These are phyloP conservation scores for Aureobasidium melanogenum DNA, from an alignment of 2,329 filamentous ascomycete genomes.

Conservation along the genomic window DNA sequence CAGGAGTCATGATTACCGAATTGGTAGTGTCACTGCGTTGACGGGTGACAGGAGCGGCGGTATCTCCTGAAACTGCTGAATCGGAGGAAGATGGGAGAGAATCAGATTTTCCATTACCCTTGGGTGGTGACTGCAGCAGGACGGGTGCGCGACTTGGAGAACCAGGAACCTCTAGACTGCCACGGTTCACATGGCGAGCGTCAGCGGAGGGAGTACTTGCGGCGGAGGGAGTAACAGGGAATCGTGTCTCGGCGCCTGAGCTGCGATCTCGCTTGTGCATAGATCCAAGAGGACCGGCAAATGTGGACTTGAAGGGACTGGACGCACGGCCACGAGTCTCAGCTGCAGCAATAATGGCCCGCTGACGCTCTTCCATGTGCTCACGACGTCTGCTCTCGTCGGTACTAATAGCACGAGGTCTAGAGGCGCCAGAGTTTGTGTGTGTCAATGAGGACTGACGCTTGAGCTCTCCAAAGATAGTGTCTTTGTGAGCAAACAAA, in stretches of 20 bases:
- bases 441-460: constrained; percentile 68
- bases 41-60: constrained; percentile 20
- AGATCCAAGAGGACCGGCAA: constrained; percentile 17
- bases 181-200: constrained; percentile 41
- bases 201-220: constrained; percentile 25
- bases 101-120: constrained; percentile 5
- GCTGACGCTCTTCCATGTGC: constrained; percentile 86
- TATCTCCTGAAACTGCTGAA: constrained; percentile 14
- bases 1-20: constrained; percentile 9
- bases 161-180: constrained; percentile 74
- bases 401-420: constrained; percentile 80
- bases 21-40: constrained; percentile 17
- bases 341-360: constrained; percentile 56
- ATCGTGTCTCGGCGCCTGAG: constrained; percentile 58
- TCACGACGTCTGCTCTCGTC: constrained; percentile 93
- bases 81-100: constrained; percentile 1
- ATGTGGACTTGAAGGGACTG: constrained; percentile 16
- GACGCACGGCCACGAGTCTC: constrained; percentile 45
- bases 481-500: constrained; percentile 85
- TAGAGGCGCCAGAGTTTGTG: constrained; percentile 48
- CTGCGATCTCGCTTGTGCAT: constrained; percentile 72
- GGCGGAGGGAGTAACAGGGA: constrained; percentile 63
- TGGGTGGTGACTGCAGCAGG: constrained; percentile 1
- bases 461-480: constrained; percentile 93
- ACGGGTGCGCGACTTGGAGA: constrained; percentile 24